Percentiles rank a stretch among this genome's conserved stretches.
Conservation (phyloP, 106 monocot genomes). For the Narthecium ossifragum region DNA sequence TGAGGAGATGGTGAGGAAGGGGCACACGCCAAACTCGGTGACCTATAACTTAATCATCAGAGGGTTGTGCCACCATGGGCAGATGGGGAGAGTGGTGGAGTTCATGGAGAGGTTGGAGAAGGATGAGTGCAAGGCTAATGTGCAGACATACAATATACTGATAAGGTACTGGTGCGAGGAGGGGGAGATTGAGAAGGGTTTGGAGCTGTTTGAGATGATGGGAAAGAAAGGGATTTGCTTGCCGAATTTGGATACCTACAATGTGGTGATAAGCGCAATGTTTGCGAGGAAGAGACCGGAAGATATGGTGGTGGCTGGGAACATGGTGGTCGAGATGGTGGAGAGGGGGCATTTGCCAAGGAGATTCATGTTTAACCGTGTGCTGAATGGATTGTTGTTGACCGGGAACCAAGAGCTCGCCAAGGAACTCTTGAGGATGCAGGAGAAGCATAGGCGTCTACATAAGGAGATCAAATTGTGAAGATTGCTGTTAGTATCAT, state of each 20-base stretch:
- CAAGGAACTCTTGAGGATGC: conserved; percentile 60
- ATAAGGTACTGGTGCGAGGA: conserved; percentile 25
- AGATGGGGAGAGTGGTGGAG: conserved; percentile 49
- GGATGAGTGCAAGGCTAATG: conserved; percentile 1
- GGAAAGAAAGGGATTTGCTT: conserved; percentile 21
- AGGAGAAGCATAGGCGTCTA: conserved; percentile 42
- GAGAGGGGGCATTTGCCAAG: conserved; percentile 62
- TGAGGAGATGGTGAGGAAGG: conserved; percentile 63
- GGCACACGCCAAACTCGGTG: conserved; percentile 46
- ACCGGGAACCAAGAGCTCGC: conserved; percentile 79
- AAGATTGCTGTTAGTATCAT: too few relatives aligned
- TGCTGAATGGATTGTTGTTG: conserved; percentile 71
- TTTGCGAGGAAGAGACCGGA: conserved; percentile 48
- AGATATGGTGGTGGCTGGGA: conserved; percentile 71
- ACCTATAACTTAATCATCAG: conserved; percentile 68
- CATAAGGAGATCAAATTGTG: conserved; percentile 43
- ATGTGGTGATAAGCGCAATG: conserved; percentile 49
- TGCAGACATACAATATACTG: conserved; percentile 3
- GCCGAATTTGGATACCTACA: conserved; percentile 72
- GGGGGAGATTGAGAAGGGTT: conserved; percentile 9
- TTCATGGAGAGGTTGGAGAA: conserved; percentile 49
- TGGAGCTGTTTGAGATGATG: conserved; percentile 29
- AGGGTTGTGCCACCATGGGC: conserved; percentile 64
- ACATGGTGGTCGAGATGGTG: conserved; percentile 78
- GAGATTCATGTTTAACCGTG: conserved; percentile 70